Conservation (phyloP, 164 flowering plant genomes). For the Houttuynia cordata region DNA sequence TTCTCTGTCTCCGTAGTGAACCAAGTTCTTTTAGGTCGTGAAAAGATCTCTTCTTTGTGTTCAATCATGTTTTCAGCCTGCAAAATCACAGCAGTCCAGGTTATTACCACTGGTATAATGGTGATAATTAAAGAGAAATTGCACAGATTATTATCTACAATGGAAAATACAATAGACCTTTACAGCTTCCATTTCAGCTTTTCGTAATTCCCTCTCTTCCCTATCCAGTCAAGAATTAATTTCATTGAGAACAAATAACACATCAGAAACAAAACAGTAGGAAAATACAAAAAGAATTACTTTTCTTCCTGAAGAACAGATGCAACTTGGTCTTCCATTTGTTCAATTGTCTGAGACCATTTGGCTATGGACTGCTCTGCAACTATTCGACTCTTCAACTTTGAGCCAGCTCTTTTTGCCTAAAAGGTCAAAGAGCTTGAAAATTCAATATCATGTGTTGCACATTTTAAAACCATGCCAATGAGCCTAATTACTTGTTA, state of each 20-base stretch:
- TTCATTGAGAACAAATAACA: background rate
- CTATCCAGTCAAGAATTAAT: constrained; percentile 20
- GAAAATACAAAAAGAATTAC: constrained; percentile 15
- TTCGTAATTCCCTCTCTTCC: constrained; percentile 78
- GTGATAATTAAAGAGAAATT: background rate
- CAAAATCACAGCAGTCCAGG: constrained; percentile 2
- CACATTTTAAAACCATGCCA: background rate
- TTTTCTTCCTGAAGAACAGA: constrained; percentile 77
- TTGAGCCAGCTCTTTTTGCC: constrained; percentile 89
- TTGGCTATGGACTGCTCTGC: constrained; percentile 74
- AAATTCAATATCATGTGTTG: background rate
- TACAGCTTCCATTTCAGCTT: constrained; percentile 94
- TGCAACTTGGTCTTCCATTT: constrained; percentile 81
- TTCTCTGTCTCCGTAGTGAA: constrained; percentile 83
- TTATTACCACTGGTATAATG: background rate
- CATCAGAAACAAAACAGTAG: background rate
- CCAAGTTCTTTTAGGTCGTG: constrained; percentile 97
- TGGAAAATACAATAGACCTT: constrained; percentile 37
- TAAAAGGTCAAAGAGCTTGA: constrained; percentile 8
- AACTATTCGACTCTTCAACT: constrained; percentile 64
- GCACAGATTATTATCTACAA: background rate
- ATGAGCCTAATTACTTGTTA: too few species aligned
- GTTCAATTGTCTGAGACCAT: constrained; percentile 78
- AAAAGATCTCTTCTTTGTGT: constrained; percentile 67
- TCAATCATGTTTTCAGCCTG: constrained; percentile 97